Conservation (phyloP, 129 eudicot genomes). For the Centrapalus pauciflorus region DNA sequence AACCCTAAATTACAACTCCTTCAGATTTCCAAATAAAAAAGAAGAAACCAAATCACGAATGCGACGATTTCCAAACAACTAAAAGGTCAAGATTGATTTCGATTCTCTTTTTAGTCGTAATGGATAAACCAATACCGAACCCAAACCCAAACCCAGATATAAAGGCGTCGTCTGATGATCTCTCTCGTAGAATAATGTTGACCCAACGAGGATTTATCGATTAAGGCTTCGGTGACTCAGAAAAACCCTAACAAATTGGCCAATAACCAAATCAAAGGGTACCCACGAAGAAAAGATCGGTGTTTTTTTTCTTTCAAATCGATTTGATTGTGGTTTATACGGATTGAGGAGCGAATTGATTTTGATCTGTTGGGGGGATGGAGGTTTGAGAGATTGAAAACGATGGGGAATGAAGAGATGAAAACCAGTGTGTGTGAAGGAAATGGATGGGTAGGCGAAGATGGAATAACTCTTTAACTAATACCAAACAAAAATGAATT, state of each 20-base stretch:
- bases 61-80: slow-evolving; percentile 8
- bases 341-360: slow-evolving; percentile 9
- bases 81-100: not conserved
- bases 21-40: slow-evolving; percentile 1
- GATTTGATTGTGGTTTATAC: not conserved
- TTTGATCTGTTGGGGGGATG: slow-evolving; percentile 14
- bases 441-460: slow-evolving; percentile 46
- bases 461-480: slow-evolving; percentile 35
- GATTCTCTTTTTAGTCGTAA: slow-evolving; percentile 7
- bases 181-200: slow-evolving; percentile 6
- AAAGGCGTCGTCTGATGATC: not conserved
- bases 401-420: slow-evolving; percentile 32
- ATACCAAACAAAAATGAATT: slow-evolving; percentile 24
- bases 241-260: slow-evolving; percentile 23
- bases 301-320: not conserved
- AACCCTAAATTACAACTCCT: slow-evolving; percentile 23
- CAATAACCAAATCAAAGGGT: slow-evolving; percentile 1
- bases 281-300: not conserved
- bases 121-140: not conserved
- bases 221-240: slow-evolving; percentile 7
- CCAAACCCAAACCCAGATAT: not conserved
- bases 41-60: slow-evolving; percentile 5
- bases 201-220: not conserved
- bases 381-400: slow-evolving; percentile 21
- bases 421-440: slow-evolving; percentile 32